Base-by-base conservation (phyloP, 768 basidiomycete species). In the Cystofilobasidium macerans region DNA sequence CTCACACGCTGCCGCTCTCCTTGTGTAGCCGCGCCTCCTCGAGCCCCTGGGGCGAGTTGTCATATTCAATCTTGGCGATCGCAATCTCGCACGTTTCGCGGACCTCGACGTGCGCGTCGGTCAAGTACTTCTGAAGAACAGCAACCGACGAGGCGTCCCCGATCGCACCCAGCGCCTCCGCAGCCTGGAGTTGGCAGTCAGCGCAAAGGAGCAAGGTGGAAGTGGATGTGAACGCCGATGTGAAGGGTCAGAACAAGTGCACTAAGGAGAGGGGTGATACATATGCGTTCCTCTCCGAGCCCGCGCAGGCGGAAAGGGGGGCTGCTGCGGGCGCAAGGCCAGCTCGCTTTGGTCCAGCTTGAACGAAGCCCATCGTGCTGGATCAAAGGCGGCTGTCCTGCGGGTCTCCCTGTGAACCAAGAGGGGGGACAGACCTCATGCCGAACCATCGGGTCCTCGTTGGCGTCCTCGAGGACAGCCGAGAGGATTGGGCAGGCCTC, bases 51-150 rank as follows among this genome's bases (percentile, higher is more conserved):
- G 72, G 73, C 24, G 75, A 75, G 65, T 77, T 73, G 71, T 97
- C 91, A 86, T 88, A 98, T 72, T 88, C 82, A 66, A 99, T 93
- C 80, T 91, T 95, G 8, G 85, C 89, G 47, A 98, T 82, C 1
- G 95, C 95, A 68, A 99, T 92, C 77, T 98, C 91, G 76, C 93
- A 97, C 0, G 95, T 99, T 78, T 99, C 95, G 40, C 91, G 82
- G 45, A 75, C 70, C 30, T 69, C 64, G 0, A 94, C 87, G 43
- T 83, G 83, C 13, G 82, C 73, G 78, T 97, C 89, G 62, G 78
- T 74, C 36, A 87, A 76, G 77, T 86, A 92, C 75, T 86, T 80
- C 63, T 79, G 77, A 42, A 99, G 81, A 64, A 91, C 75, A 3
- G 85, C 81, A 14, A 93, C 72, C 20, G 89, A 88, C 0, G 77